phyloP scores from a whole-genome alignment of 441 rosid species.

The Omphalea diandra region DNA sequence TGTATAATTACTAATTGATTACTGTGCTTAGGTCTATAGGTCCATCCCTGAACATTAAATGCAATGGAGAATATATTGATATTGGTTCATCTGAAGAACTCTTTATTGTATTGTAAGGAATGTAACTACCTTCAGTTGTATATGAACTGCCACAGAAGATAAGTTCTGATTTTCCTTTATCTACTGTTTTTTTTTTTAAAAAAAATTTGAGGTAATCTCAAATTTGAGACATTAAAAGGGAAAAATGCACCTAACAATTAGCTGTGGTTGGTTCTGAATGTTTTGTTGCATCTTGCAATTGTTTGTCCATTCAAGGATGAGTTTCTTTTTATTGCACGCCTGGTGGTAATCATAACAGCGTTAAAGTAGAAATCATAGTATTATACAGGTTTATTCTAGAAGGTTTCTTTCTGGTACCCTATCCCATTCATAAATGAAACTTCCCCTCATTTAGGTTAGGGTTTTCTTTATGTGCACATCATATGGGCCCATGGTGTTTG shows the following conservation, averaged over 20 bases:
- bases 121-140: too few relatives aligned
- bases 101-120: neutral
- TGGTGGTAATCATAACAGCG: too few relatives aligned
- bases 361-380: neutral
- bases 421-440: neutral
- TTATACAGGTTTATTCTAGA: neutral
- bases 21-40: too few relatives aligned
- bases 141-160: too few relatives aligned
- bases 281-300: neutral
- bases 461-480: neutral
- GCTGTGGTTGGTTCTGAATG: neutral
- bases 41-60: conserved; percentile 1
- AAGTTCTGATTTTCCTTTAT: neutral
- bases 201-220: too few relatives aligned
- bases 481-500: neutral
- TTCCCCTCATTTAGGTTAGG: too few relatives aligned
- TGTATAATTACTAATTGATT: too few relatives aligned
- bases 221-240: too few relatives aligned
- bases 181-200: too few relatives aligned
- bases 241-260: too few relatives aligned
- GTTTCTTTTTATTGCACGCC: too few relatives aligned
- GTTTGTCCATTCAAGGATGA: too few relatives aligned
- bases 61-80: neutral
- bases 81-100: neutral
- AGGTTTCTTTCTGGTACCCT: neutral